Evolutionary conservation across 1,284 basidiomycete species (phyloP).

Genomic region (Anthracocystis panici-leucophaei): DNA sequence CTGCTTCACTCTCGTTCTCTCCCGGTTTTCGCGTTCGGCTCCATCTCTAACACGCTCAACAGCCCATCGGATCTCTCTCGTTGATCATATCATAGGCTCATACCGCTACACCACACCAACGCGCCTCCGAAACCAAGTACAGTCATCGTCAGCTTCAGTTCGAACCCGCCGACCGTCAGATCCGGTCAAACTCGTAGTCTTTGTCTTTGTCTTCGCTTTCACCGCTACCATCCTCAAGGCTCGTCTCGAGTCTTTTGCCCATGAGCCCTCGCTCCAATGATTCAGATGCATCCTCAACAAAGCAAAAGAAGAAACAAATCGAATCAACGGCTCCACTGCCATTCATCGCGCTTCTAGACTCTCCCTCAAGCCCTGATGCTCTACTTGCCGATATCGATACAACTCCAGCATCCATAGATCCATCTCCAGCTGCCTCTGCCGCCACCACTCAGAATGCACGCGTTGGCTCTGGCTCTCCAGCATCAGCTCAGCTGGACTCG

Average conservation of each 20-base stretch:
- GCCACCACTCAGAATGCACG: neutral
- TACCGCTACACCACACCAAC: neutral
- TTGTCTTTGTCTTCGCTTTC: neutral
- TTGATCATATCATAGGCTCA: neutral
- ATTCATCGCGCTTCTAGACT: neutral
- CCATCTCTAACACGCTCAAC: neutral
- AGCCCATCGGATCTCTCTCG: neutral
- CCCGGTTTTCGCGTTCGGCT: neutral
- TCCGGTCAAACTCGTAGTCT: neutral
- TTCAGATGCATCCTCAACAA: conserved; percentile 25
- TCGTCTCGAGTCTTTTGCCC: conserved; percentile 11
- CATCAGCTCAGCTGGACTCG: neutral
- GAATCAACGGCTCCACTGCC: conserved; percentile 1
- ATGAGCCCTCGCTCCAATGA: conserved; percentile 44
- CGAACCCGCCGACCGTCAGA: neutral
- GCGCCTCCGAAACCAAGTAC: neutral
- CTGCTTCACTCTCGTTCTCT: conserved; percentile 6
- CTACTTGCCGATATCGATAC: neutral
- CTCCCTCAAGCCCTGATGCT: neutral
- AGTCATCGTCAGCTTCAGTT: neutral
- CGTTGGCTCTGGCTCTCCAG: neutral
- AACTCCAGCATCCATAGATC: neutral
- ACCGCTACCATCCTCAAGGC: neutral
- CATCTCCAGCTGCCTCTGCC: neutral
- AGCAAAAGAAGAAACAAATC: conserved; percentile 42